Percentiles rank a stretch among this genome's conserved stretches.
Conservation (phyloP, 139 green algal genomes). For the Picochlorum sp. region DNA sequence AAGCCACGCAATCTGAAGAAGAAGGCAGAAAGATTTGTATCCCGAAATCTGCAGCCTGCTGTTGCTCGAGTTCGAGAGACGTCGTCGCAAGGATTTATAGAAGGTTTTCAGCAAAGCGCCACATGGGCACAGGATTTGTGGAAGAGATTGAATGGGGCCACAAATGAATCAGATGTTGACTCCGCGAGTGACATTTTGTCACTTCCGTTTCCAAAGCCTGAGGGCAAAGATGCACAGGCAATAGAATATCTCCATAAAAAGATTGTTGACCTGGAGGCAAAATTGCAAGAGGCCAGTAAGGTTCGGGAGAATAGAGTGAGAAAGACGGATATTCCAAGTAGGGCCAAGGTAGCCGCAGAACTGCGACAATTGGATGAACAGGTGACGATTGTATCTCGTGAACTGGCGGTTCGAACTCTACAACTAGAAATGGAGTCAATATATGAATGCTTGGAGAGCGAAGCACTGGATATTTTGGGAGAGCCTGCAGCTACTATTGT, state of each 20-base stretch:
- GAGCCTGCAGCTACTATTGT: constrained; percentile 2
- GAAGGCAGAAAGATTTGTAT: constrained; percentile 61
- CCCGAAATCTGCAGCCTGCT: constrained; percentile 45
- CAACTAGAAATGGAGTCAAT: constrained; percentile 91
- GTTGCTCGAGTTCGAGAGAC: constrained; percentile 31
- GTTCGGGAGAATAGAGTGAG: constrained; percentile 62
- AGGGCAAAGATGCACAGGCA: constrained; percentile 24
- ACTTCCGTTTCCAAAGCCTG: constrained; percentile 25
- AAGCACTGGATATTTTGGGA: constrained; percentile 66
- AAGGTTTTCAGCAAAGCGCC: constrained; percentile 39
- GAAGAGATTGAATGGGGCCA: constrained; percentile 60
- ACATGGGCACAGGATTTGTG: constrained; percentile 60
- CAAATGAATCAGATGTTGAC: not conserved
- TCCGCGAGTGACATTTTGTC: constrained; percentile 39
- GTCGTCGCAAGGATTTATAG: constrained; percentile 34
- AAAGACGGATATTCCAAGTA: constrained; percentile 43
- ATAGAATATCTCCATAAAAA: constrained; percentile 46
- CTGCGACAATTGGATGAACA: constrained; percentile 68
- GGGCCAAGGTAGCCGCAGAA: constrained; percentile 60
- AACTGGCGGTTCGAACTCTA: constrained; percentile 53
- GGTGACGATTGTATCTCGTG: constrained; percentile 38
- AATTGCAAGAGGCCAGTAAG: constrained; percentile 79
- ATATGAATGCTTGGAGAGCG: constrained; percentile 72
- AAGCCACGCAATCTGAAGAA: constrained; percentile 35
- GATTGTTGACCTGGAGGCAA: constrained; percentile 65